Evolutionary conservation across 108 stramenopile species (phyloP), one percentile per base, ranked within the genome.

Genomic region (Epithemia pelagica): DNA sequence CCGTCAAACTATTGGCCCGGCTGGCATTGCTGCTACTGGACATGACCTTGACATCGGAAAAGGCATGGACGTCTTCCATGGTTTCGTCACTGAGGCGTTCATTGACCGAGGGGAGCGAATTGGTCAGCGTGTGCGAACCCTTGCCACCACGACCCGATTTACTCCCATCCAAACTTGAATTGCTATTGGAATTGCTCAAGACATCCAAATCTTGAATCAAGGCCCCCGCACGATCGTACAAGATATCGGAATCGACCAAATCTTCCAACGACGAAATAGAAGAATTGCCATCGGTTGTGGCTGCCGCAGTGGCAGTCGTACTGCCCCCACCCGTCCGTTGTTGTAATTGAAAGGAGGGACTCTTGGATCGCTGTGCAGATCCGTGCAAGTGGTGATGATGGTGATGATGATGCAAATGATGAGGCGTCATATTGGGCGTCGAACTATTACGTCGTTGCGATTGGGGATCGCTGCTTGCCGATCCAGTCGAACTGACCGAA

Each of bases 81-180:
- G 82, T 79, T 56, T 83, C 88, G 55, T 89, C 88, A 32, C 80
- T 74, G 66, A 89, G 61, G 7, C 88, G 72, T 65, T 89, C 88
- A 30, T 75, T 78, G 56, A 89, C 66, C 0, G 83, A 71, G 30
- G 83, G 79, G 51, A 89, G 59, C 32, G 72, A 73, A 30, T 54
- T 54, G 52, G 54, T 26, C 20, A 54, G 51, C 2, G 22, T 58
- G 56, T 21, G 7, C 26, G 56, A 23, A 8, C 7, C 56, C 25
- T 37, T n/a, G 54, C 5, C 22, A 52, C 52, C 51, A 2, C 52
- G 21, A 2, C 22, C 53, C 10, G 37, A 46, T 15, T 46, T 46
- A 15, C 37, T 46, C 10, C 37, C 37, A 46, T 46, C 37, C 10
- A 46, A 15, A 46, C 10, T 10, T n/a, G n/a, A n/a, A n/a, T n/a